A percentile compares a stretch with the other conserved stretches of the same genome.
Conservation (phyloP, 129 eudicot species). For the Smallanthus sonchifolius region DNA sequence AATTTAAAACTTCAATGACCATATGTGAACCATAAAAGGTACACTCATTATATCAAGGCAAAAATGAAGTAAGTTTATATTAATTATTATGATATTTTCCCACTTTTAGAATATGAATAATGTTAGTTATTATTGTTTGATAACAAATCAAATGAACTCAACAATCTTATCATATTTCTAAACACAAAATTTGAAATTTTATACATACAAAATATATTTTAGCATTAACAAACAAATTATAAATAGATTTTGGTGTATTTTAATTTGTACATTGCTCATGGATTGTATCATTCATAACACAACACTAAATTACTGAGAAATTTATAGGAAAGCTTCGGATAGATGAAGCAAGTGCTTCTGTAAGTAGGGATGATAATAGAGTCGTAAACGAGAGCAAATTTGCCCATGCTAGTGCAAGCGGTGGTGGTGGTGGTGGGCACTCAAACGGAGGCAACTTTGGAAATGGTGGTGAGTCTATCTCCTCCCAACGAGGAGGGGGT, state of each 20-base stretch:
- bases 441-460: background rate
- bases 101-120: too few relatives aligned
- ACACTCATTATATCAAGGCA: too few relatives aligned
- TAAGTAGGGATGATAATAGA: background rate
- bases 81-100: too few relatives aligned
- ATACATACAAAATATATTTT: too few relatives aligned
- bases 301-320: background rate
- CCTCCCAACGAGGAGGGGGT: background rate
- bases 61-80: too few relatives aligned
- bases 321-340: background rate
- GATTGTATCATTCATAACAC: background rate
- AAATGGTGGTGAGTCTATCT: slow-evolving; percentile 9
- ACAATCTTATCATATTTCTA: too few relatives aligned
- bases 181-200: too few relatives aligned
- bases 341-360: background rate
- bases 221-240: background rate
- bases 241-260: background rate
- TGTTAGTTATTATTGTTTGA: too few relatives aligned
- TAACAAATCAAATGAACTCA: too few relatives aligned
- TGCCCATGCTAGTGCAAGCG: slow-evolving; percentile 14
- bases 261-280: too few relatives aligned
- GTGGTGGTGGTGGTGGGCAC: slow-evolving; percentile 22
- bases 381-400: slow-evolving; percentile 9
- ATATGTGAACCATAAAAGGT: too few relatives aligned
- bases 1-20: too few relatives aligned